Evolutionary conservation across 768 basidiomycete genomes (phyloP).

Genomic region (Serendipita sp.): DNA sequence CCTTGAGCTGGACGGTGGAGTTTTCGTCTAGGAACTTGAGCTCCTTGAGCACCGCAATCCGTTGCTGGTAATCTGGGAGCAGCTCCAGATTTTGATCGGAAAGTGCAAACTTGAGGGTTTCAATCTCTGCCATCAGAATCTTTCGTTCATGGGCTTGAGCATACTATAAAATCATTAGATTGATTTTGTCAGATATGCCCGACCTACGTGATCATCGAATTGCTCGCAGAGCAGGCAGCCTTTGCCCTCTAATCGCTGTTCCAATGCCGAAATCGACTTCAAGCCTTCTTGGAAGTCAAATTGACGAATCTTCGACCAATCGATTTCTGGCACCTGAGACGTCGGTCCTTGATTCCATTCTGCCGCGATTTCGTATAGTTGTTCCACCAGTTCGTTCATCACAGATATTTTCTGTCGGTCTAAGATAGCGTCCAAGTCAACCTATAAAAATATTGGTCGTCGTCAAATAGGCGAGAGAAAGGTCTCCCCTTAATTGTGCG

Average conservation of each 20-base stretch:
- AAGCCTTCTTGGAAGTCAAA: constrained; percentile 84
- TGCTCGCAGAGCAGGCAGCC: constrained; percentile 43
- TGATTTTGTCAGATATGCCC: neutral
- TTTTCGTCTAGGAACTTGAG: constrained; percentile 92
- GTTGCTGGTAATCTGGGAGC: constrained; percentile 91
- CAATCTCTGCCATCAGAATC: constrained; percentile 55
- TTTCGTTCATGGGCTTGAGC: constrained; percentile 55
- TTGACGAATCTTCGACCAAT: constrained; percentile 69
- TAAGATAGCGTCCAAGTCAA: constrained; percentile 53
- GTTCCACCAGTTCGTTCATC: constrained; percentile 39
- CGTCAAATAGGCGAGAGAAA: neutral
- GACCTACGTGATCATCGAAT: constrained; percentile 61
- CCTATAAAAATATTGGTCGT: constrained; percentile 25
- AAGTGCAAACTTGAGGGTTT: constrained; percentile 61
- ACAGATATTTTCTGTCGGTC: constrained; percentile 44
- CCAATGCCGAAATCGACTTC: constrained; percentile 36
- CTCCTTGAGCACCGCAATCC: constrained; percentile 77
- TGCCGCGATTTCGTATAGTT: constrained; percentile 32
- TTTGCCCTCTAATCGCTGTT: constrained; percentile 25
- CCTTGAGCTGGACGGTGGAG: constrained; percentile 87
- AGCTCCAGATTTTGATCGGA: constrained; percentile 96
- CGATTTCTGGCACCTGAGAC: constrained; percentile 46
- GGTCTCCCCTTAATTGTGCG: constrained; percentile 46
- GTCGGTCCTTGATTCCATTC: constrained; percentile 33
- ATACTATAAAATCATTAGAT: constrained; percentile 38